These are phyloP conservation scores for Globisporangium paddicum DNA, from an alignment of 352 stramenopile species.

Conservation along the genomic window DNA sequence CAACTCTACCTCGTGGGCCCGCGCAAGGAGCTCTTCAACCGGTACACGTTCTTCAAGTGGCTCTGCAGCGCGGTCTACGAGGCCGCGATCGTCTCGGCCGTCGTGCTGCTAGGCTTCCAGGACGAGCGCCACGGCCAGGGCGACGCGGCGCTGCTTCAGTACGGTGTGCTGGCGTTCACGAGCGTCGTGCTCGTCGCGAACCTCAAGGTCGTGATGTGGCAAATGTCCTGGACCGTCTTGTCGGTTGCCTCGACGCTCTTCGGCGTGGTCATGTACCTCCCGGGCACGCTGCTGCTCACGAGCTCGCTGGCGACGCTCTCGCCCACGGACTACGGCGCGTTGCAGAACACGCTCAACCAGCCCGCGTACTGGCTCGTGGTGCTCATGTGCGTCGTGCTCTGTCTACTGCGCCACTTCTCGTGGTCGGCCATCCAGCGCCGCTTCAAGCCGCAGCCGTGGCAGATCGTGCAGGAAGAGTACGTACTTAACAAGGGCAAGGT, in stretches of 20 bases:
- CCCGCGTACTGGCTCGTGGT: slow-evolving; percentile 78
- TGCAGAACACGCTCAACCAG: slow-evolving; percentile 62
- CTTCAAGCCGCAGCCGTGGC: slow-evolving; percentile 73
- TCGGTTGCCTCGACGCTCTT: slow-evolving; percentile 45
- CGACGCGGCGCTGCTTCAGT: slow-evolving; percentile 89
- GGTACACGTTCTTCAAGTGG: slow-evolving; percentile 82
- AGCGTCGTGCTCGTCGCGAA: slow-evolving; percentile 93
- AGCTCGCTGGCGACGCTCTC: slow-evolving; percentile 66
- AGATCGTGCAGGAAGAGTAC: slow-evolving; percentile 79
- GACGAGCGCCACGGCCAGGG: slow-evolving; percentile 70
- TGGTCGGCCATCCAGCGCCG: slow-evolving; percentile 69
- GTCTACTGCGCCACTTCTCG: slow-evolving; percentile 61
- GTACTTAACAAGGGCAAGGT: slow-evolving; percentile 32
- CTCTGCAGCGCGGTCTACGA: slow-evolving; percentile 77
- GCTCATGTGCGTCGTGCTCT: slow-evolving; percentile 41
- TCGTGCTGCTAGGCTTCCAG: slow-evolving; percentile 70
- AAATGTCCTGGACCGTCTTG: slow-evolving; percentile 72
- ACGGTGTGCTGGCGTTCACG: slow-evolving; percentile 91
- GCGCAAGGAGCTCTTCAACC: slow-evolving; percentile 80
- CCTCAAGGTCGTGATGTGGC: slow-evolving; percentile 84
- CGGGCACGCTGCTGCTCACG: slow-evolving; percentile 49
- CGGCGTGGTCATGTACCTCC: slow-evolving; percentile 63
- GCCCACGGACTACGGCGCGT: slow-evolving; percentile 61
- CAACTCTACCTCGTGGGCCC: slow-evolving; percentile 73
- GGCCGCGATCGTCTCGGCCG: slow-evolving; percentile 64